A percentile compares a stretch with the other conserved stretches of the same genome.
These are phyloP conservation scores for Wickerhamomyces queroliae DNA, from an alignment of 805 yeast genomes.

Conservation along the genomic window DNA sequence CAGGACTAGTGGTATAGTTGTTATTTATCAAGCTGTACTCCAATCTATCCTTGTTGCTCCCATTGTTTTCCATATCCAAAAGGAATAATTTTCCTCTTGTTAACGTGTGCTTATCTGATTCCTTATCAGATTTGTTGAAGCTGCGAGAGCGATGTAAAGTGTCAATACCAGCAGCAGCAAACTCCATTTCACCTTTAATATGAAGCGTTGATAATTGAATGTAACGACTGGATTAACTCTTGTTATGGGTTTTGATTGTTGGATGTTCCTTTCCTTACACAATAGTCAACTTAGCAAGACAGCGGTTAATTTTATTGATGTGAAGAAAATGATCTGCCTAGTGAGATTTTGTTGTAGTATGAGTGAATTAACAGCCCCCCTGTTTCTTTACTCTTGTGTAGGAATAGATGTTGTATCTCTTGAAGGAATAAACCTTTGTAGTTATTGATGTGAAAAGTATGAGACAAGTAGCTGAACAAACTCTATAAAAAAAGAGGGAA, in stretches of 20 bases:
- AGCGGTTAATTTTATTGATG: too few species aligned
- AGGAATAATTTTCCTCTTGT: slow-evolving; percentile 6
- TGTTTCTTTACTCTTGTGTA: background rate
- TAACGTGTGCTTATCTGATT: background rate
- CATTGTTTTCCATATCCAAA: slow-evolving; percentile 3
- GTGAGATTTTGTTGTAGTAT: background rate
- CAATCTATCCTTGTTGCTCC: background rate
- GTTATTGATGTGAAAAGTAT: background rate
- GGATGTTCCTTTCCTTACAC: too few species aligned
- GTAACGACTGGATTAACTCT: too few species aligned
- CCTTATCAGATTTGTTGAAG: background rate
- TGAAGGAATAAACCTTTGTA: background rate
- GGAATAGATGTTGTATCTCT: background rate
- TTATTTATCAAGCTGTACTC: background rate
- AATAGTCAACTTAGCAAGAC: too few species aligned
- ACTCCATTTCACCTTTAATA: too few species aligned
- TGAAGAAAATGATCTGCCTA: background rate
- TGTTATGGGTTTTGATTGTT: too few species aligned
- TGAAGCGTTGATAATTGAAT: too few species aligned
- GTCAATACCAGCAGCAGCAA: too few species aligned
- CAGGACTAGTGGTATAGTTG: background rate
- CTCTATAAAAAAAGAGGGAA: too few species aligned
- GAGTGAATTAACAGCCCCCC: background rate
- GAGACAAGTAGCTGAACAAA: background rate
- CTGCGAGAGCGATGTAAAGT: background rate